phyloP scores from a whole-genome alignment of 1,284 basidiomycete species.

The Fomitopsis schrenkii region DNA sequence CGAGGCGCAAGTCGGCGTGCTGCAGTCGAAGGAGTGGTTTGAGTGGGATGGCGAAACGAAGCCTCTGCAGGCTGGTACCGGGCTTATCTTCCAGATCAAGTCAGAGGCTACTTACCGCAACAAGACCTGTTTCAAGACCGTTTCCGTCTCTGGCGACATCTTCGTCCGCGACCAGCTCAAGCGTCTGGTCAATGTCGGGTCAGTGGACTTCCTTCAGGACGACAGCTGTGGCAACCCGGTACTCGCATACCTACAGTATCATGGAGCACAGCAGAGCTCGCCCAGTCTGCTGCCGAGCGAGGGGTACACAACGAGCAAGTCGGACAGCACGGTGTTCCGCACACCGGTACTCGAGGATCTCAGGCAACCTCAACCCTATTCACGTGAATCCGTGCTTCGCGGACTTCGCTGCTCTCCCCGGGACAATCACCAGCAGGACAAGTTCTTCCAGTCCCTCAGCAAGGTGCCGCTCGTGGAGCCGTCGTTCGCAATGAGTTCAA shows the following conservation, averaged over 20 bases:
- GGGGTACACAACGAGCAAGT: slow-evolving; percentile 75
- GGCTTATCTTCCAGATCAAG: slow-evolving; percentile 85
- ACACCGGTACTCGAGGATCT: slow-evolving; percentile 91
- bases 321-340: slow-evolving; percentile 59
- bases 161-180: slow-evolving; percentile 87
- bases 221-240: slow-evolving; percentile 93
- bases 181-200: slow-evolving; percentile 83
- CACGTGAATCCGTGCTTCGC: slow-evolving; percentile 99
- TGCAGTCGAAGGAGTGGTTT: slow-evolving; percentile 98
- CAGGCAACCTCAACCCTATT: slow-evolving; percentile 97
- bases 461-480: no score
- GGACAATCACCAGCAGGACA: slow-evolving; percentile 73
- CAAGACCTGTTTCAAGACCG: slow-evolving; percentile 80
- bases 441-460: no score
- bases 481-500: no score
- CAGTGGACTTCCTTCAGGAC: slow-evolving; percentile 83
- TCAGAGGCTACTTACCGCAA: slow-evolving; percentile 90
- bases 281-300: slow-evolving; percentile 78
- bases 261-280: slow-evolving; percentile 77
- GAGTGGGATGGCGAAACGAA: slow-evolving; percentile 86
- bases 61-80: slow-evolving; percentile 76
- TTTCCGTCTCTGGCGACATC: slow-evolving; percentile 82
- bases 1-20: slow-evolving; percentile 84
- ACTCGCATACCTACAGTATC: slow-evolving; percentile 87
- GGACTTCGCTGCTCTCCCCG: slow-evolving; percentile 88